A percentile compares a stretch with the other conserved stretches of the same genome.
These are phyloP conservation scores for Aspergillus kassunensis DNA, from an alignment of 495 filamentous ascomycete genomes.

Conservation along the genomic window DNA sequence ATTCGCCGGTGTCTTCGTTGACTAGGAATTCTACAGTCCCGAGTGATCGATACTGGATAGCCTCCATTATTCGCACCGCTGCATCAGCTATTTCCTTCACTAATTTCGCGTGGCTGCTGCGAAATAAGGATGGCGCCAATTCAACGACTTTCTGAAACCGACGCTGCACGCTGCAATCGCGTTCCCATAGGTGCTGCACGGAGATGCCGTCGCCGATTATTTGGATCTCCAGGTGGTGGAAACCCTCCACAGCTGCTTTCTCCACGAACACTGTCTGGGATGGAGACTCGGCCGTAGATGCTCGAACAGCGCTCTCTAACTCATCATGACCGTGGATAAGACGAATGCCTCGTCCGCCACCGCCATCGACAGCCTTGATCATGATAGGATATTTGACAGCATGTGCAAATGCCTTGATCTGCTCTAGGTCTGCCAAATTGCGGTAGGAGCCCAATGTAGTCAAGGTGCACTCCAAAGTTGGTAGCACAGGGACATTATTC, in stretches of 20 bases:
- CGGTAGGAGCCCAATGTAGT: background rate
- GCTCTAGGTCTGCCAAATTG: constrained; percentile 36
- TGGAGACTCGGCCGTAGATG: constrained; percentile 46
- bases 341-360: constrained; percentile 49
- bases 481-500: constrained; percentile 52
- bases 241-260: constrained; percentile 46
- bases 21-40: constrained; percentile 63
- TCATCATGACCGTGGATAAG: constrained; percentile 35
- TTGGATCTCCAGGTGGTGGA: constrained; percentile 57
- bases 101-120: constrained; percentile 33
- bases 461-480: constrained; percentile 30
- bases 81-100: constrained; percentile 37
- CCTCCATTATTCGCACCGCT: constrained; percentile 38
- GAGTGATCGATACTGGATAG: constrained; percentile 48
- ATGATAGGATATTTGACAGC: constrained; percentile 53
- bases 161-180: constrained; percentile 58
- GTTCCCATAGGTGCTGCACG: constrained; percentile 52
- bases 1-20: constrained; percentile 48
- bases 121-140: constrained; percentile 41
- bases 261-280: constrained; percentile 52
- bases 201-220: constrained; percentile 53
- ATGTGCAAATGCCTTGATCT: constrained; percentile 40
- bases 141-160: constrained; percentile 54
- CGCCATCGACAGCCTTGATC: constrained; percentile 52
- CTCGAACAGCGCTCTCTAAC: constrained; percentile 38